Evolutionary conservation across 2,329 filamentous ascomycete genomes (phyloP), one percentile per base, ranked within the genome.

Genomic region (Claviceps quebecensis): DNA sequence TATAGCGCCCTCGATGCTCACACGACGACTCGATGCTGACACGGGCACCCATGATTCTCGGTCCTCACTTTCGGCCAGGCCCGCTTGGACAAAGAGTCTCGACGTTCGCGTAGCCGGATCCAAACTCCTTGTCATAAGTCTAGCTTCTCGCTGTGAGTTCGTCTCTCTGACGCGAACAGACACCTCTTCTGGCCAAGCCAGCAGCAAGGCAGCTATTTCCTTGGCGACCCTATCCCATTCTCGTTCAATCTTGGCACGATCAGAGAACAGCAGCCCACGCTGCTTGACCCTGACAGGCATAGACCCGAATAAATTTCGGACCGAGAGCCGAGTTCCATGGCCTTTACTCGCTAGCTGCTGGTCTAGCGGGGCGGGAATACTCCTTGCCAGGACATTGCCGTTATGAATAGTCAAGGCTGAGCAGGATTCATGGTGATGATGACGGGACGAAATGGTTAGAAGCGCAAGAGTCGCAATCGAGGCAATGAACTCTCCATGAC

Each of bases 241-340:
- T 56, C 75, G 84, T 19, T 76, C 65, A 47, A 82, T 70, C 23
- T 71, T 61, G 11, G 72, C 57, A 57, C 72, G 73, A 59, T 79
- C 70, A 40, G 73, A 64, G 56, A 71, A 67, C 3, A 80, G 58
- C 0, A 78, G 58, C 0, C 81, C 78, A 55, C 89, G 78, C 58
- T 89, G 86, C 63, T 93, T 95, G 26, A 94, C 83, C 14, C 91
- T 81, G 13, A 96, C 91, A 0, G 91, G 89, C 79, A 96, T 87
- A 53, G 83, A 85, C 0, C 90, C 89, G 66, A 96, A 97, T 1
- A 96, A 71, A 63, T 95, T 83, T 52, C 83, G 79, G 5, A 95
- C 84, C 0, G 75, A 76, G 2, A 91, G 81, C 29, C 80, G 77
- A 0, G 90, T 95, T 4, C 91, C 91, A 68, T 87, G 80, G 19